Evolutionary conservation across 2,329 filamentous ascomycete species (phyloP).

Genomic region (Aspergillus ruber): DNA sequence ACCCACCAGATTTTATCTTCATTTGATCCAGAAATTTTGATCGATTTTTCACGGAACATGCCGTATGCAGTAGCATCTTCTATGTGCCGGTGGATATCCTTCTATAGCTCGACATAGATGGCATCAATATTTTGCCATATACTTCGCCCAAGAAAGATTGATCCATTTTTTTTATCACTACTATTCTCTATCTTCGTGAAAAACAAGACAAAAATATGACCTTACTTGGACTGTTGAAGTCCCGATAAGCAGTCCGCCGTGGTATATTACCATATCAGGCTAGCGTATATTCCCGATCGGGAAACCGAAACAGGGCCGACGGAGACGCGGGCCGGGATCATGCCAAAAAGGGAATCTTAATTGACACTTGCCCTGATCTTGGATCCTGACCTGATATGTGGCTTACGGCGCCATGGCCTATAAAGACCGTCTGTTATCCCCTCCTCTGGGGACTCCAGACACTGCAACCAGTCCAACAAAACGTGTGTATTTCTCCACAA

Average conservation of each 20-base stretch:
- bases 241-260: slow-evolving; percentile 9
- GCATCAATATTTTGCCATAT: too few relatives aligned
- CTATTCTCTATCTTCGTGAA: neutral
- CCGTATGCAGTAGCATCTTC: too few relatives aligned
- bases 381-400: neutral
- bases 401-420: neutral
- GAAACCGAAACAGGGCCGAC: slow-evolving; percentile 8
- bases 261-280: slow-evolving; percentile 14
- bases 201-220: neutral
- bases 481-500: too few relatives aligned
- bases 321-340: slow-evolving; percentile 3
- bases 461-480: neutral
- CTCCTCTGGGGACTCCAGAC: neutral
- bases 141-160: too few relatives aligned
- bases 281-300: slow-evolving; percentile 12
- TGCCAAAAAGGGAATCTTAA: neutral
- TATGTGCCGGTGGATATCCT: too few relatives aligned
- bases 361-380: too few relatives aligned
- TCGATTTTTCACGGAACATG: too few relatives aligned
- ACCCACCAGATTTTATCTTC: neutral
- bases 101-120: too few relatives aligned
- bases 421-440: slow-evolving; percentile 2
- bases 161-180: too few relatives aligned
- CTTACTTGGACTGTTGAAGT: neutral
- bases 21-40: neutral